These are phyloP conservation scores for Noccaea bulbosa DNA, from an alignment of 345 rosid genomes.

Conservation along the genomic window DNA sequence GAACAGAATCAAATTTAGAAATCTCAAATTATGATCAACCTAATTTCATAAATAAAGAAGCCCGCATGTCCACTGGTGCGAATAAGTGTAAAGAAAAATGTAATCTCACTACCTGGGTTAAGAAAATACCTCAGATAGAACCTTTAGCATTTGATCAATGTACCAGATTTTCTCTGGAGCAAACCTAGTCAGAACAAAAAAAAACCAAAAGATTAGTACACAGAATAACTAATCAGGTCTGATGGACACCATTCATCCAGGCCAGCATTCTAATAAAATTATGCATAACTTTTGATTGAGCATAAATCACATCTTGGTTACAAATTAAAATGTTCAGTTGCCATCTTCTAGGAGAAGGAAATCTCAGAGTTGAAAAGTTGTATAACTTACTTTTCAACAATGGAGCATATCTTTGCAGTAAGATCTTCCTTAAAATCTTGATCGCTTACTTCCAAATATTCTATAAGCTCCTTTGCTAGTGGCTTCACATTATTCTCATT, in stretches of 20 bases:
- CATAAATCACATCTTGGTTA: conserved; percentile 16
- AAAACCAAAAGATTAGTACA: conserved; percentile 37
- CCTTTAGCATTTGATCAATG: conserved; percentile 98
- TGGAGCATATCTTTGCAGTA: conserved; percentile 93
- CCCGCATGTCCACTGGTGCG: conserved; percentile 17
- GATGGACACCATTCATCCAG: conserved; percentile 24
- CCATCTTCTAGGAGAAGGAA: conserved; percentile 24
- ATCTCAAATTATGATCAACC: conserved; percentile 25
- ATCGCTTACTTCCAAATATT: conserved; percentile 91
- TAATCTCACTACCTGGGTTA: conserved; percentile 12
- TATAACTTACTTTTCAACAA: conserved; percentile 86
- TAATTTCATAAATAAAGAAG: conserved; percentile 17
- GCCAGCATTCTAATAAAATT: conserved; percentile 22
- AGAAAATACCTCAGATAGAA: conserved; percentile 83
- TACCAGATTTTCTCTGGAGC: conserved; percentile 95
- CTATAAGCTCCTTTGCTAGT: conserved; percentile 82
- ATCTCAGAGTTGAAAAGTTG: conserved; percentile 28
- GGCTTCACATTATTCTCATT: conserved; percentile 92
- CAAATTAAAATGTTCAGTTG: conserved; percentile 11
- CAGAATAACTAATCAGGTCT: conserved; percentile 12
- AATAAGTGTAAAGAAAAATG: background rate
- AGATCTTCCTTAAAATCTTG: conserved; percentile 94
- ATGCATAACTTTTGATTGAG: conserved; percentile 14
- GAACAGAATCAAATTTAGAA: conserved; percentile 44
- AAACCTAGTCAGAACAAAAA: conserved; percentile 64